Conservation (phyloP, 176 grass and related monocot species). For the Phoenix roebelenii region DNA sequence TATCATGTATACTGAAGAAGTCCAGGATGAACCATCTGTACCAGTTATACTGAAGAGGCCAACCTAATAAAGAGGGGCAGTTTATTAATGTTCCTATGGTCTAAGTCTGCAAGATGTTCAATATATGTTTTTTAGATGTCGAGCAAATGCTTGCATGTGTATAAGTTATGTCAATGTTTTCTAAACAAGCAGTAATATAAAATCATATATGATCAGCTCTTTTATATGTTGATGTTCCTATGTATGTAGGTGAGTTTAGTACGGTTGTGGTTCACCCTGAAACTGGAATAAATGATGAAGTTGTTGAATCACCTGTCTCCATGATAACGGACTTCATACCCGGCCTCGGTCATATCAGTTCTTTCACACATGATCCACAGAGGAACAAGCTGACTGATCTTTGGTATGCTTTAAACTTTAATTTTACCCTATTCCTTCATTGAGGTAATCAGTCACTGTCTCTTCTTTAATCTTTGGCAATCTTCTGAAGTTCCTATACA, state of each 20-base stretch:
- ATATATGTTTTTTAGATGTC: too few relatives aligned
- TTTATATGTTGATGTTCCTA: too few relatives aligned
- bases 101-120: too few relatives aligned
- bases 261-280: slow-evolving; percentile 80
- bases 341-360: slow-evolving; percentile 86
- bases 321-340: slow-evolving; percentile 76
- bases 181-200: too few relatives aligned
- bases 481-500: too few relatives aligned
- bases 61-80: not conserved
- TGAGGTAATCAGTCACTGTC: not conserved
- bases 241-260: slow-evolving; percentile 57
- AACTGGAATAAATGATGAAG: slow-evolving; percentile 37
- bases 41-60: too few relatives aligned
- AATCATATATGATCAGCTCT: too few relatives aligned
- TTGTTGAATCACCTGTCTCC: slow-evolving; percentile 47
- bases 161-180: too few relatives aligned
- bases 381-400: slow-evolving; percentile 43
- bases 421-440: slow-evolving; percentile 6
- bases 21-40: too few relatives aligned
- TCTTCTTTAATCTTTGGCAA: too few relatives aligned
- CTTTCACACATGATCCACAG: slow-evolving; percentile 83
- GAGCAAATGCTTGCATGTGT: too few relatives aligned
- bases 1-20: too few relatives aligned
- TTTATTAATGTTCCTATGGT: not conserved
- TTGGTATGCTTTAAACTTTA: slow-evolving; percentile 40